These are phyloP conservation scores for Arthrobotrys sinensis DNA, from an alignment of 2,329 filamentous ascomycete genomes.

Conservation along the genomic window DNA sequence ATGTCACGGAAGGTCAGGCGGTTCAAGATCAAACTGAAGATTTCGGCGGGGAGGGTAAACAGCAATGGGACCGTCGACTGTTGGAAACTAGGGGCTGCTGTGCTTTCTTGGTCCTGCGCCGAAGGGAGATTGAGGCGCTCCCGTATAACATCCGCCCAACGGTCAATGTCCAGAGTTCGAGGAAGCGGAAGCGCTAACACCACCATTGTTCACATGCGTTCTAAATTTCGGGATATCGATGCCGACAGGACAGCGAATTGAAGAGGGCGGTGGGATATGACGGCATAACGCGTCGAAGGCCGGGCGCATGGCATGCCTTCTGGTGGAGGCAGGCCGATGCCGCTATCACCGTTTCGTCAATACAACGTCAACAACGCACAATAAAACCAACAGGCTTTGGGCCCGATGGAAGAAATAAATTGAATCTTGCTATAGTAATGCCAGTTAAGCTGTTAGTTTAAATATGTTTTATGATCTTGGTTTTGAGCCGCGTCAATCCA, in stretches of 20 bases:
- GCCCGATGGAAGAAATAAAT: not conserved
- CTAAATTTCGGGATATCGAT: constrained; percentile 8
- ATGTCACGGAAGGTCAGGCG: constrained; percentile 29
- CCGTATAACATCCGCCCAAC: constrained; percentile 26
- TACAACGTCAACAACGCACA: constrained; percentile 3
- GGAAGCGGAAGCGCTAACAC: constrained; percentile 8
- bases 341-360: constrained; percentile 6
- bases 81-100: constrained; percentile 7
- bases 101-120: not conserved
- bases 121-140: constrained; percentile 17
- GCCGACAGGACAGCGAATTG: constrained; percentile 23
- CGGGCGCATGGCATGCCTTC: not conserved
- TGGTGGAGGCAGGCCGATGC: too few species aligned
- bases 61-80: constrained; percentile 12
- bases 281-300: constrained; percentile 27
- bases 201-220: constrained; percentile 24
- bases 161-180: constrained; percentile 18
- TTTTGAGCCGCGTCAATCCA: too few species aligned
- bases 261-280: not conserved
- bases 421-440: too few species aligned
- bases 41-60: constrained; percentile 38
- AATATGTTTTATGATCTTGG: too few species aligned
- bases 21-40: constrained; percentile 32
- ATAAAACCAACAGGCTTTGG: too few species aligned
- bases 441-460: too few species aligned